Evolutionary conservation across 257 asterid species (phyloP).

Genomic region (Solanum acaule): DNA sequence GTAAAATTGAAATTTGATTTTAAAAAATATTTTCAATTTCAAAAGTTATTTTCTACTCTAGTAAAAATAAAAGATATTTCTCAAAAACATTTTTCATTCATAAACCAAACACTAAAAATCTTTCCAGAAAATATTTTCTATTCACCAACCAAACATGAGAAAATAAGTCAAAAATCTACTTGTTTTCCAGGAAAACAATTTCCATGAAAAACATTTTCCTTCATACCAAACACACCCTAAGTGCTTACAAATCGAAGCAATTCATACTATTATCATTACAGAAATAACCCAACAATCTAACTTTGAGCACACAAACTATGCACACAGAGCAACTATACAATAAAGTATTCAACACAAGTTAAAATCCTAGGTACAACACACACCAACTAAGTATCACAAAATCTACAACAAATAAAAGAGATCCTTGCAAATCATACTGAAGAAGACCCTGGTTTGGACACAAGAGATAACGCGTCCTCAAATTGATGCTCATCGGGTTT

Average conservation of each 20-base stretch:
- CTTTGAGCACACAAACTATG: neutral
- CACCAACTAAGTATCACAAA: neutral
- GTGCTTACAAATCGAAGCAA: neutral
- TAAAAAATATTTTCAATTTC: no score
- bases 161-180: no score
- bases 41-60: no score
- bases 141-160: no score
- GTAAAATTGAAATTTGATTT: no score
- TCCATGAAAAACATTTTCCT: no score
- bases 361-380: neutral
- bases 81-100: no score
- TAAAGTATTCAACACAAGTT: neutral
- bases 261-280: neutral
- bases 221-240: neutral
- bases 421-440: slow-evolving; percentile 10
- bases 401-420: neutral
- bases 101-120: no score
- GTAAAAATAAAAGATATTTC: no score
- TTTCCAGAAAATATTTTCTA: no score
- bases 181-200: no score
- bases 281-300: neutral
- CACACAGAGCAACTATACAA: neutral
- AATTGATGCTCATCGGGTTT: slow-evolving; percentile 58
- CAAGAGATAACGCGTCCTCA: slow-evolving; percentile 64
- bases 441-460: slow-evolving; percentile 30